Conservation (phyloP, 2,329 filamentous ascomycete genomes). For the Ceratocystis eucalypticola region DNA sequence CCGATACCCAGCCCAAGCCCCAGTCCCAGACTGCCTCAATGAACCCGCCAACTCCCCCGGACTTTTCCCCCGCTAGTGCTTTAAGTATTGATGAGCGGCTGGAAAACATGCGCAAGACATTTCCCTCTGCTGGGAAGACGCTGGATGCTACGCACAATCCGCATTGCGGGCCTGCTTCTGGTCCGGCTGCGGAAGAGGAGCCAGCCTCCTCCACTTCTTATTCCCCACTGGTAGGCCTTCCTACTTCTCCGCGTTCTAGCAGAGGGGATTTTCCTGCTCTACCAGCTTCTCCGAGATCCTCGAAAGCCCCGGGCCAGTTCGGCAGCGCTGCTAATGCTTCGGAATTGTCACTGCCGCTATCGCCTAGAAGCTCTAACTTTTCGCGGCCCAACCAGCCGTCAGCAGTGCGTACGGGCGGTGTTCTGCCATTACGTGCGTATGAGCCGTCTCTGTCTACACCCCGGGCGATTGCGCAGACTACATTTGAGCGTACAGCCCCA, state of each 20-base stretch:
- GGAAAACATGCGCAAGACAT: slow-evolving; percentile 8
- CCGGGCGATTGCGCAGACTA: slow-evolving; percentile 39
- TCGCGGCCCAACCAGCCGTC: slow-evolving; percentile 37
- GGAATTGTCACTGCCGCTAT: slow-evolving; percentile 30
- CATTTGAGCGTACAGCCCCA: slow-evolving; percentile 44
- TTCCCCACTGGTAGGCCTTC: slow-evolving; percentile 37
- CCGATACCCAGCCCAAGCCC: slow-evolving; percentile 27
- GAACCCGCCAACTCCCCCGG: slow-evolving; percentile 28
- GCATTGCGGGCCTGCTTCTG: neutral
- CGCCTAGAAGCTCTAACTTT: slow-evolving; percentile 39
- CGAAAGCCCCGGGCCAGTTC: slow-evolving; percentile 1
- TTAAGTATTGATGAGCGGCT: slow-evolving; percentile 36
- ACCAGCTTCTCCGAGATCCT: slow-evolving; percentile 17
- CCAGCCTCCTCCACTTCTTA: slow-evolving; percentile 33
- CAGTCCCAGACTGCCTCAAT: neutral
- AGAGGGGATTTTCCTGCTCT: slow-evolving; percentile 27
- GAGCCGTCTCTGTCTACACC: slow-evolving; percentile 43
- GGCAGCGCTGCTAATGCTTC: neutral
- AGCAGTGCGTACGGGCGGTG: slow-evolving; percentile 43
- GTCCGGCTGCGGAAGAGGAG: slow-evolving; percentile 26
- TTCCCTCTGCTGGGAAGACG: neutral
- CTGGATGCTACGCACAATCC: too few relatives aligned
- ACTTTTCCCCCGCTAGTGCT: slow-evolving; percentile 35
- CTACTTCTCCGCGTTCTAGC: slow-evolving; percentile 25
- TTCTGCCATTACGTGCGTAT: slow-evolving; percentile 48